Percentiles rank a stretch among this genome's conserved stretches.
phyloP scores from a whole-genome alignment of 306 rosid genomes.

The Carpinus viminea region DNA sequence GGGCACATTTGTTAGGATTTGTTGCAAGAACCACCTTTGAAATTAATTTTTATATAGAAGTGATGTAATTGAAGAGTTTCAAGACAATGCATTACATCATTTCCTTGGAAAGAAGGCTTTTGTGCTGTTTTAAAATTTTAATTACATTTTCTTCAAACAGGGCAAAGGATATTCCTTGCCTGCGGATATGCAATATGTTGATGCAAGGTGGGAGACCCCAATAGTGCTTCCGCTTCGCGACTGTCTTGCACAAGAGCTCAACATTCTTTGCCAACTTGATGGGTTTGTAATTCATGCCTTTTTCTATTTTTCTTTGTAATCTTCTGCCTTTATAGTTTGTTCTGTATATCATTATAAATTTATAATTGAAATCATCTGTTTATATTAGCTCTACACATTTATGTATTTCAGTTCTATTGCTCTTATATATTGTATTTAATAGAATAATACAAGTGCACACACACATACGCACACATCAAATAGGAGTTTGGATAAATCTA shows the following conservation, averaged over 20 bases:
- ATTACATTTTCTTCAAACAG: slow-evolving; percentile 41
- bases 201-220: slow-evolving; percentile 83
- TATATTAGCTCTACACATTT: no score
- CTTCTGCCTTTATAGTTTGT: background rate
- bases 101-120: no score
- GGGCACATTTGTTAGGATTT: no score
- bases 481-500: background rate
- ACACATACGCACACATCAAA: background rate
- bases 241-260: slow-evolving; percentile 79
- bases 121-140: slow-evolving; percentile 1
- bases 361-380: background rate
- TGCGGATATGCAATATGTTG: slow-evolving; percentile 91
- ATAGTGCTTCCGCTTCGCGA: slow-evolving; percentile 89
- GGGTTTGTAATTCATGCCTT: slow-evolving; percentile 61
- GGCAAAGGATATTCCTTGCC: slow-evolving; percentile 93
- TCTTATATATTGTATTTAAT: background rate
- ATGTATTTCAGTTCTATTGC: background rate
- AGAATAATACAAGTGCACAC: background rate
- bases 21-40: no score
- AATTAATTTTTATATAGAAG: background rate
- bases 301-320: background rate
- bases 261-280: slow-evolving; percentile 74
- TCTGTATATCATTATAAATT: background rate
- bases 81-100: no score
- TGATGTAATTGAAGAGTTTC: background rate